Base-by-base conservation (phyloP, 1,284 basidiomycete genomes). In the Cystobasidium pallidum region DNA sequence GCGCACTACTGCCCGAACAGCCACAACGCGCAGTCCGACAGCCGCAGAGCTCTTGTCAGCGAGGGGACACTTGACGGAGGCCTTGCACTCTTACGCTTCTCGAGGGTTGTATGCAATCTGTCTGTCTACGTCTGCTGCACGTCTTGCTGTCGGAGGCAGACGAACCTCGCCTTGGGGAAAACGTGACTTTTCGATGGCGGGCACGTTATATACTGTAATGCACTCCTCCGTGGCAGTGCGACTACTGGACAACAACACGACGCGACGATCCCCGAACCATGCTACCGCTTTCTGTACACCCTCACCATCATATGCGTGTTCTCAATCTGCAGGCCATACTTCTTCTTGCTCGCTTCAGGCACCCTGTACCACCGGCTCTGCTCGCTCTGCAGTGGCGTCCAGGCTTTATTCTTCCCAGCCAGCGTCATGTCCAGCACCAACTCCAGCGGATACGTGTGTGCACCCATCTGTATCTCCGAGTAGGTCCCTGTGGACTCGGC, bases 301-400 rank as follows among this genome's bases (percentile, higher is more conserved):
- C 82, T 75, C 62, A 79, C 77, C 80, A 81, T 81, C 74, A 82
- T 83, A 75, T 82, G 78, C 51, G 80, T 80, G 71, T 83, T 83
- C 77, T 83, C 82, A 65, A 82, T 73, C 73, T 83, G 82, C 68
- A 80, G 77, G 2, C 79, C 78, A 78, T 81, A 83, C 3, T 76
- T 75, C 24, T 75, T 78, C 24, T 78, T 78, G 13, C 78, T 77
- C 15, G 77, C 81, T 28, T 80, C 80, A 2, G 74, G 74, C 21
- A 83, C 73, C 36, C 82, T 75, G 65, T 77, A 83, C 82, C 82
- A 83, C 34, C 77, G 70, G 36, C 78, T 79, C 73, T 82, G 81
- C 36, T 79, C 78, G 15, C 82, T 76, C 28, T 36, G 15, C 32
- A 78, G 75, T 66, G 78, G 77, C 81, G 81, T 82, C 17, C 75